Conservation (phyloP, 1,139 yeast species). For the Suhomyces ambrosiae region DNA sequence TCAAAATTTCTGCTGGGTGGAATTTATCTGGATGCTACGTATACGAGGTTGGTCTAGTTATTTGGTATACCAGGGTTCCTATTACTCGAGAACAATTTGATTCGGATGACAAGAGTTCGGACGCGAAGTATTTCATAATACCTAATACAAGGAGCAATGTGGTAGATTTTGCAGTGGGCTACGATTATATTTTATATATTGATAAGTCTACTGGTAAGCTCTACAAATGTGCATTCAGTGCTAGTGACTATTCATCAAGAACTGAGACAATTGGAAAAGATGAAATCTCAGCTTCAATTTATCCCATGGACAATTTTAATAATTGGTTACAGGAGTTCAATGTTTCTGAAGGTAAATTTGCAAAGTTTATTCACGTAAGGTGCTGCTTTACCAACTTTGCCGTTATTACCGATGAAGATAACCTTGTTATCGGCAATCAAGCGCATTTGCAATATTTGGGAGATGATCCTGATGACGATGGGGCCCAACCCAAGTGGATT, state of each 20-base stretch:
- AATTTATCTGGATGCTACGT: slow-evolving; percentile 56
- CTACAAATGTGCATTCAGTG: slow-evolving; percentile 40
- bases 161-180: slow-evolving; percentile 60
- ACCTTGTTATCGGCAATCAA: slow-evolving; percentile 47
- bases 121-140: slow-evolving; percentile 44
- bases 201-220: slow-evolving; percentile 45
- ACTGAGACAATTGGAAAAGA: slow-evolving; percentile 10
- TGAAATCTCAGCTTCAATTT: slow-evolving; percentile 14
- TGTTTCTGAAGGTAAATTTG: slow-evolving; percentile 17
- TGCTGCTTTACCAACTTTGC: slow-evolving; percentile 57
- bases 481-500: slow-evolving; percentile 30
- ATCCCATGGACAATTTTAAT: slow-evolving; percentile 26
- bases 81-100: slow-evolving; percentile 28
- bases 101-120: slow-evolving; percentile 19
- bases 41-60: slow-evolving; percentile 54
- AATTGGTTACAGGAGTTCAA: slow-evolving; percentile 31
- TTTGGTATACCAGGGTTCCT: slow-evolving; percentile 57
- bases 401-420: slow-evolving; percentile 53
- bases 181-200: slow-evolving; percentile 53
- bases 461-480: slow-evolving; percentile 12
- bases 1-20: slow-evolving; percentile 73
- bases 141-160: slow-evolving; percentile 44
- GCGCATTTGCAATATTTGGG: slow-evolving; percentile 14
- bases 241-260: slow-evolving; percentile 18
- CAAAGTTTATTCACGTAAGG: slow-evolving; percentile 44